Evolutionary conservation across 768 basidiomycete genomes (phyloP), one percentile per base, ranked within the genome.

Genomic region (Exidia glandulosa): DNA sequence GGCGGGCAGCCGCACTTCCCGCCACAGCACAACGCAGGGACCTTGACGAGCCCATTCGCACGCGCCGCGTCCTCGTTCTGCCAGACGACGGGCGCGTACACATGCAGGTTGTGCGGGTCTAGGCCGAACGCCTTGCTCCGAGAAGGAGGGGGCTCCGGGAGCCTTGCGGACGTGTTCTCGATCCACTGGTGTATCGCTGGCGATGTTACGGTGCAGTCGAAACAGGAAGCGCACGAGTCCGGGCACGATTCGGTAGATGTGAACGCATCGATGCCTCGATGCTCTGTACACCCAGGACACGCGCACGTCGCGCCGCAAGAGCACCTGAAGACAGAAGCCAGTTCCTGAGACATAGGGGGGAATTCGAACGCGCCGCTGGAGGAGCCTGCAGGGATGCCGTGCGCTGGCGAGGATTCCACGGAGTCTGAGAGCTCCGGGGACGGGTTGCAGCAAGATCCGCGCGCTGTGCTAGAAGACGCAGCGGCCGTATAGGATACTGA

Each of bases 271-370:
- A 70, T 60, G 1, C 82, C 81, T n/a, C 86, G 83, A 66, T 90
- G 88, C 64, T 86, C 77, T 10, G 80, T 68, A 66, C 88, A 90
- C 33, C 87, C 87, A 0, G 87, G 87, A 70, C 88, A 90, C 14
- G 77, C 77, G 66, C 88, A 90, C 41, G 73, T 72, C 47, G 81
- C 69, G 32, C 87, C 87, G 66, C 88, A 89, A 7, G 83, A 86
- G 67, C 88, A 90, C 2, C 84, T 13, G 67, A 60, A 31, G 66
- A 57, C 13, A 62, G 61, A 32, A 67, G 62, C 13, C 37, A 69
- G 57, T 47, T 12, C 31, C 6, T 70, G 65, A 36, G 66, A 54
- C 75, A 70, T 50, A 82, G 78, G 83, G 81, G n/a, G 82, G 76
- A 6, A 84, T 70, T 62, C 23, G 45, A 25, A 30, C 9, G 6